These are phyloP conservation scores for Triticum dicoccoides DNA, from an alignment of 176 grass and related monocot species.

Conservation along the genomic window DNA sequence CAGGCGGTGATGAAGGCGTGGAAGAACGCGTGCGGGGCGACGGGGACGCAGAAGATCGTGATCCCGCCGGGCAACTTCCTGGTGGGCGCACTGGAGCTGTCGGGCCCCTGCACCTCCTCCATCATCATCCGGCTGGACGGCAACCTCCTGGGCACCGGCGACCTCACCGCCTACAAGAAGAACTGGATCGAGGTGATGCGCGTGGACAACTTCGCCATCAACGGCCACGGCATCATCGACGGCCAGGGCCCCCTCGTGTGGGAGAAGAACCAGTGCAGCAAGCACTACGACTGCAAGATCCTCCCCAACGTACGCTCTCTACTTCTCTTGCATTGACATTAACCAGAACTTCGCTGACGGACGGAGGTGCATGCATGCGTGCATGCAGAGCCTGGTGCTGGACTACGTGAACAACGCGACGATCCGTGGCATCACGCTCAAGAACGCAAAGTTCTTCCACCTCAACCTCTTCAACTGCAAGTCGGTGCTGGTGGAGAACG, in stretches of 20 bases:
- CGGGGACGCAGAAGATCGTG: conserved; percentile 36
- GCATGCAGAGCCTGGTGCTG: conserved; percentile 54
- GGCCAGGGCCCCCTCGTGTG: conserved; percentile 58
- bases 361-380: too few species aligned
- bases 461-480: conserved; percentile 45
- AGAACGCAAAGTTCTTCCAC: conserved; percentile 81
- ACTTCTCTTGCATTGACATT: too few species aligned
- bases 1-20: conserved; percentile 51
- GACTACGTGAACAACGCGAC: conserved; percentile 37
- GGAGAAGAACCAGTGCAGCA: conserved; percentile 49
- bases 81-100: conserved; percentile 25
- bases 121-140: conserved; percentile 56
- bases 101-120: conserved; percentile 55
- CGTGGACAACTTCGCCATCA: conserved; percentile 39
- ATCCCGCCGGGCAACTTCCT: conserved; percentile 51
- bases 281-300: conserved; percentile 48
- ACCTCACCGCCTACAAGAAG: conserved; percentile 40
- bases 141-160: conserved; percentile 47
- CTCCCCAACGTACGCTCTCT: conserved; percentile 41
- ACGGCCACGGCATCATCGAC: conserved; percentile 52
- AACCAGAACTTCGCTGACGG: too few species aligned
- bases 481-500: conserved; percentile 40
- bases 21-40: conserved; percentile 43
- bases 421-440: conserved; percentile 31
- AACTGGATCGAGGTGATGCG: conserved; percentile 62